Evolutionary conservation across 2,329 filamentous ascomycete species (phyloP), one percentile per base, ranked within the genome.

Genomic region (Penicillium sp.): DNA sequence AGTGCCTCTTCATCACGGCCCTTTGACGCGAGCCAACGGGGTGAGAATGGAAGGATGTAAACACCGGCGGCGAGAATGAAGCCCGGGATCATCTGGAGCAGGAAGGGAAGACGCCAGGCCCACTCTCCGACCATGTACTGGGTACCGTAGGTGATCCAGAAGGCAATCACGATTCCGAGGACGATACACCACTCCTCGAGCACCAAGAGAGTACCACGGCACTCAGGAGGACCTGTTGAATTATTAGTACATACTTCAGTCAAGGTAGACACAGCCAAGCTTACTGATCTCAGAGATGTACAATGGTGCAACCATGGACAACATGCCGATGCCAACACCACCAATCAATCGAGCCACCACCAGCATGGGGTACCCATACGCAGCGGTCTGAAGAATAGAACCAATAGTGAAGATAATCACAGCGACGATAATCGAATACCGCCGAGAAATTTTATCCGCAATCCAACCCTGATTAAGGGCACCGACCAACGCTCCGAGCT

Each of bases 41-140:
- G 82, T 0, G 81, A 83, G 60, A 79, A 83, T 0, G 83, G 83
- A 39, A 83, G 72, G 55, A 80, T 73, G 11, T 70, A 55, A 3
- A 77, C 72, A 32, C 73, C 72, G 1, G 62, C 68, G 2, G 66
- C 63, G 3, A 77, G 66, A 39, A 76, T 50, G 38, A 75, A 66
- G 0, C 72, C 72, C 1, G 74, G 74, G 11, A 74, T 61, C 56
- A 81, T 73, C 57, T 81, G 79, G 7, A 81, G 65, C 8, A 79
- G 57, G 59, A 81, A 80, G 0, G 78, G 78, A 0, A 81, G 66
- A 27, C 77, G 65, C 74, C 76, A 81, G 3, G 77, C 65, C 75
- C 77, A 79, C 62, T 80, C 75, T 1, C 72, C 70, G 2, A 60
- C 51, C 59, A 81, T 78, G 52, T 71, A 78, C 11, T 70, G 64